Evolutionary conservation across 164 flowering plant species (phyloP).

Genomic region (Magnolia sinica): DNA sequence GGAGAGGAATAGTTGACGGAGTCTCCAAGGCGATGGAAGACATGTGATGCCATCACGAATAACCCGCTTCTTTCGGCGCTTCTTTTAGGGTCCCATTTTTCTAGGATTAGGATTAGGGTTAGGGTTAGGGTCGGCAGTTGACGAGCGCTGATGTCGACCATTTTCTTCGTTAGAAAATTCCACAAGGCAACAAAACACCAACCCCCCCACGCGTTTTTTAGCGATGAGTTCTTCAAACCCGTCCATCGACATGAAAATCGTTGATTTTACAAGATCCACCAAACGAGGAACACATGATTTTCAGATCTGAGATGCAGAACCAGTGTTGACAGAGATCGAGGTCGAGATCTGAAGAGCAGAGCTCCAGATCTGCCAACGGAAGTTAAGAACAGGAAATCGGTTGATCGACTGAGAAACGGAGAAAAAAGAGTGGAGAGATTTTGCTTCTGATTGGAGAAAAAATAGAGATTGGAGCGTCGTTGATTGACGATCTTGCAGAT

Average conservation of each 20-base stretch:
- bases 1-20: background rate
- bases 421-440: background rate
- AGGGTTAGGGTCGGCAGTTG: background rate
- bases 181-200: background rate
- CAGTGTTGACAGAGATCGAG: background rate
- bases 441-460: background rate
- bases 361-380: background rate
- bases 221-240: background rate
- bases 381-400: background rate
- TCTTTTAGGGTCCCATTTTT: background rate
- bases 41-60: background rate
- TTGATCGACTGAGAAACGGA: background rate
- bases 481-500: background rate
- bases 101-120: background rate
- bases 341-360: background rate
- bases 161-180: background rate
- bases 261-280: background rate
- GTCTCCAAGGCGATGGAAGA: background rate
- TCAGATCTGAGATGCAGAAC: background rate
- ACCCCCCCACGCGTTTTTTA: background rate
- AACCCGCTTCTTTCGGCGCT: slow-evolving; percentile 6
- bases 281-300: background rate
- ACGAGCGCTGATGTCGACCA: background rate
- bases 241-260: too few relatives aligned
- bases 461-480: background rate